These are phyloP conservation scores for Colletotrichum incanum DNA, from an alignment of 2,329 filamentous ascomycete genomes.

Conservation along the genomic window DNA sequence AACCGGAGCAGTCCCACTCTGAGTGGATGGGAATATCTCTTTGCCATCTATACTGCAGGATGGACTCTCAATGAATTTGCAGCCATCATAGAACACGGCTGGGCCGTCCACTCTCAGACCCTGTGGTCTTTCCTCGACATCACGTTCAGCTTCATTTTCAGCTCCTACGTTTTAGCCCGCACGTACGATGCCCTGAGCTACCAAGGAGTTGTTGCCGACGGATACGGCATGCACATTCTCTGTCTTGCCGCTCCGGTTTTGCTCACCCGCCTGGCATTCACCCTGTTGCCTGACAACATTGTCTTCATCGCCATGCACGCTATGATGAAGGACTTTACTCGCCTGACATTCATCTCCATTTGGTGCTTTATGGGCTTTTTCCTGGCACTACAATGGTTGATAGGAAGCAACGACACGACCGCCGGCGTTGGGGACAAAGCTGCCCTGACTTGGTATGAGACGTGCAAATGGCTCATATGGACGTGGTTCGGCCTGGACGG, in stretches of 20 bases:
- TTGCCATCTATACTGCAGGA: slow-evolving; percentile 75
- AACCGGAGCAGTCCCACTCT: slow-evolving; percentile 63
- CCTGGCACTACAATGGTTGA: slow-evolving; percentile 78
- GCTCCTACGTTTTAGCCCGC: slow-evolving; percentile 73
- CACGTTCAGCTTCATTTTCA: slow-evolving; percentile 75
- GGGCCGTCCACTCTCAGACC: slow-evolving; percentile 81
- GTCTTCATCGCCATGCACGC: slow-evolving; percentile 81
- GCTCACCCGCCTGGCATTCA: slow-evolving; percentile 80
- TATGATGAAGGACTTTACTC: slow-evolving; percentile 82
- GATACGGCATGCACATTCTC: slow-evolving; percentile 75
- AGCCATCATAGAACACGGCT: slow-evolving; percentile 75
- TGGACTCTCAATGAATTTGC: slow-evolving; percentile 79
- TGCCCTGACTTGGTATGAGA: slow-evolving; percentile 61
- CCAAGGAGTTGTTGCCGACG: slow-evolving; percentile 55
- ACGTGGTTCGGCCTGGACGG: slow-evolving; percentile 85
- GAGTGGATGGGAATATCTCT: slow-evolving; percentile 70
- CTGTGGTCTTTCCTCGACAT: slow-evolving; percentile 83
- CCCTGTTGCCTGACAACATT: slow-evolving; percentile 81
- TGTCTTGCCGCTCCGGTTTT: slow-evolving; percentile 78
- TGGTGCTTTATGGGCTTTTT: slow-evolving; percentile 82
- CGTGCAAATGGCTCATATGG: slow-evolving; percentile 84
- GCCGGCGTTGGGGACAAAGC: slow-evolving; percentile 25
- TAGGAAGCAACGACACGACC: slow-evolving; percentile 51
- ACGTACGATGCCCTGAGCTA: slow-evolving; percentile 61
- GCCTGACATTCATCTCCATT: slow-evolving; percentile 68